Base-by-base conservation (phyloP, 345 rosid genomes). In the Populus nigra region DNA sequence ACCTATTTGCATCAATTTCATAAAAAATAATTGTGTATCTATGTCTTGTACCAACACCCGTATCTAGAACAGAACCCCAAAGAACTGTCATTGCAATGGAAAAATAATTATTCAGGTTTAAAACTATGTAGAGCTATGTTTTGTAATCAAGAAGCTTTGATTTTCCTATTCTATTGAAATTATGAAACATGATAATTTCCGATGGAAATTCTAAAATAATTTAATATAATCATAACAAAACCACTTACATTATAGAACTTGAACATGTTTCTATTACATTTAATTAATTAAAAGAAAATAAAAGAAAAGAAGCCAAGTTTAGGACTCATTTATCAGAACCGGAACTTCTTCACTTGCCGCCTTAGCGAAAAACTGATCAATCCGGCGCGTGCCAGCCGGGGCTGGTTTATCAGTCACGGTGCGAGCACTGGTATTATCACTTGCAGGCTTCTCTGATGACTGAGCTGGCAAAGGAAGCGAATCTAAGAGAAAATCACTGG, bases 401-500 rank as follows among this genome's bases (percentile, higher is more conserved):
- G 80, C 79, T 45, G 84, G 77, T 57, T 82, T 86, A 5, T 87
- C 87, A 20, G 66, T 59, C 7, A 72, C 73, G 20, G 83, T 65
- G 29, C 77, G 76, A 27, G 84, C 33, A 57, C 81, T 83, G 22
- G 35, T 62, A 47, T 77, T 82, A 43, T 78, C 82, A 4, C 80
- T 63, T 2, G 79, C 75, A 0, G 82, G 41, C 22, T 71, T 73
- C 25, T 86, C 82, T 41, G 57, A 57, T 3, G 86, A 25, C 83
- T 66, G 91, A 68, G 81, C 27, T 9, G 94, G 89, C 76, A 62
- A 8, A 1, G 96, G 97, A 25, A 95, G 98, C 71, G 96, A 92
- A 70, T 95, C 98, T 23, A 92, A 88, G 38, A 95, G 91, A 79
- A 95, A 93, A 85, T 95, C 99, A 49, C 85, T 84, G 1, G 90